Conservation (phyloP, 768 basidiomycete genomes). For the Tricholoma matsutake region DNA sequence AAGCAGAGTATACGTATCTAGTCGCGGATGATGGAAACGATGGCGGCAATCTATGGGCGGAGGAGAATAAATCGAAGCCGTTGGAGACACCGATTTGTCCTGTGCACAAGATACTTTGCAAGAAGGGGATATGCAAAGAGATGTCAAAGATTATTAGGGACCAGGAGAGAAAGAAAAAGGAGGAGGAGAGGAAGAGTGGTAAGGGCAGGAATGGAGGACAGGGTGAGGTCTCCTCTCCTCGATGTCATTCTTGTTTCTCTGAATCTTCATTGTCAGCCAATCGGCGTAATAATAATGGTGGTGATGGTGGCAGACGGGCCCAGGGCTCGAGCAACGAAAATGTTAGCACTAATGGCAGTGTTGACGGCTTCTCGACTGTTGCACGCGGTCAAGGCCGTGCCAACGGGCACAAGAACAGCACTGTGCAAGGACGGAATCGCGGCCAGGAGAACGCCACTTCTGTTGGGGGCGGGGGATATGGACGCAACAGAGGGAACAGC, state of each 20-base stretch:
- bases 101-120: conserved; percentile 29
- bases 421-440: background rate
- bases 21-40: background rate
- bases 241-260: background rate
- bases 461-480: background rate
- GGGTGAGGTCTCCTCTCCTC: background rate
- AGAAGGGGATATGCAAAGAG: conserved; percentile 36
- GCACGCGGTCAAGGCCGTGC: conserved; percentile 6
- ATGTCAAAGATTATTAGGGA: conserved; percentile 26
- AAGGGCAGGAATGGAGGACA: conserved; percentile 2
- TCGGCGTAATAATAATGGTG: background rate
- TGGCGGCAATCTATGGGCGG: conserved; percentile 25
- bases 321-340: conserved; percentile 2
- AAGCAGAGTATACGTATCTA: conserved; percentile 1
- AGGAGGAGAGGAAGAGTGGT: conserved; percentile 10
- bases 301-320: background rate
- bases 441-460: background rate
- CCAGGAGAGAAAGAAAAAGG: conserved; percentile 13
- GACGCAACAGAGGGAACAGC: background rate
- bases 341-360: background rate
- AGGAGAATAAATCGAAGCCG: conserved; percentile 10
- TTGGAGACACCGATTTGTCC: conserved; percentile 23
- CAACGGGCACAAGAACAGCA: background rate
- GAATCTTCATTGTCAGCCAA: background rate
- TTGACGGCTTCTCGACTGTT: conserved; percentile 7